These are phyloP conservation scores for Talaromyces adpressus DNA, from an alignment of 495 filamentous ascomycete genomes.

Conservation along the genomic window DNA sequence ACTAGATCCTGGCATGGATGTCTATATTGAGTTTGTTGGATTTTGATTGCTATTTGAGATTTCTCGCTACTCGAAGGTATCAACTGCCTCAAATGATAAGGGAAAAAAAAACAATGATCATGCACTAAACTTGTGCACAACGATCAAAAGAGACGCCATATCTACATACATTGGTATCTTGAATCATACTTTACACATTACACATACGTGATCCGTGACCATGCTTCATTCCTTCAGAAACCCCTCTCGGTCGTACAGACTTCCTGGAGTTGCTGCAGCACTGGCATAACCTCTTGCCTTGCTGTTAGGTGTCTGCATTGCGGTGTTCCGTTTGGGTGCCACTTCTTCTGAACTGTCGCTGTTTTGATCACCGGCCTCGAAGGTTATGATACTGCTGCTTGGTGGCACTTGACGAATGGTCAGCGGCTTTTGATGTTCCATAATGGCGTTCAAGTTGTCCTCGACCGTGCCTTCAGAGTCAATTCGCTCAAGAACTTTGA, in stretches of 20 bases:
- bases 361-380: background rate
- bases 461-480: conserved; percentile 7
- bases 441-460: background rate
- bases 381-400: conserved; percentile 7
- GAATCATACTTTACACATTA: conserved; percentile 7
- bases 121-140: background rate
- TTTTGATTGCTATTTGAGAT: background rate
- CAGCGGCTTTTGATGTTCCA: background rate
- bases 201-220: conserved; percentile 6
- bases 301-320: background rate
- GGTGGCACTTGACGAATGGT: conserved; percentile 8
- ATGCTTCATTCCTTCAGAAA: conserved; percentile 35
- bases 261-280: conserved; percentile 31
- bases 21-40: background rate
- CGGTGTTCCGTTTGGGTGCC: background rate
- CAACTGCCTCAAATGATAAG: background rate
- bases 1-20: background rate
- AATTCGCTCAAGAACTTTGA: conserved; percentile 6
- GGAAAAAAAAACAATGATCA: background rate
- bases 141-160: conserved; percentile 13
- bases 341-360: conserved; percentile 2
- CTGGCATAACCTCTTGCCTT: conserved; percentile 1
- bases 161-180: conserved; percentile 11
- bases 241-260: conserved; percentile 43
- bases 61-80: background rate